Evolutionary conservation across 2,329 filamentous ascomycete species (phyloP).

Genomic region (Chaetomium globosum): DNA sequence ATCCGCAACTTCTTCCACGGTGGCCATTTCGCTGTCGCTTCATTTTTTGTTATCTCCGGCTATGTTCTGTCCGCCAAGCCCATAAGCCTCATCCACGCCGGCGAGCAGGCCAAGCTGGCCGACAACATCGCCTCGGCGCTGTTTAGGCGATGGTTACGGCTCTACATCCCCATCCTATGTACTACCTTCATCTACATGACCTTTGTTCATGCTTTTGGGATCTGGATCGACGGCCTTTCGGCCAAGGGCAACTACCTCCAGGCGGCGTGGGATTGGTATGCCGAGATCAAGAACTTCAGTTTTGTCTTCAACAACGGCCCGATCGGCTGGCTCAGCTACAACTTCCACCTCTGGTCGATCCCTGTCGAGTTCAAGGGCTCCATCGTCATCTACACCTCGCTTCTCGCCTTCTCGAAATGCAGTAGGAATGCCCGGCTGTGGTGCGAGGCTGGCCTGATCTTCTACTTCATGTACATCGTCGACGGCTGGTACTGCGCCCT

Average conservation of each 20-base stretch:
- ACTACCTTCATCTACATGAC: constrained; percentile 57
- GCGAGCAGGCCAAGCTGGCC: constrained; percentile 47
- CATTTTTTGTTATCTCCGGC: constrained; percentile 61
- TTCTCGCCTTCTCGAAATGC: constrained; percentile 60
- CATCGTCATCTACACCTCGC: constrained; percentile 61
- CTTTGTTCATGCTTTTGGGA: constrained; percentile 54
- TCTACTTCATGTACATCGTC: constrained; percentile 67
- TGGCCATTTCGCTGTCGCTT: constrained; percentile 61
- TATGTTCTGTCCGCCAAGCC: constrained; percentile 59
- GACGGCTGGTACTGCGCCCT: constrained; percentile 64
- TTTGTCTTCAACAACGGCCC: constrained; percentile 59
- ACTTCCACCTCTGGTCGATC: constrained; percentile 63
- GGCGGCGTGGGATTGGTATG: constrained; percentile 53
- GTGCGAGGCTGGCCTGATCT: constrained; percentile 56
- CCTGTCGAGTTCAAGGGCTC: constrained; percentile 65
- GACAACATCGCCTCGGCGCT: constrained; percentile 50
- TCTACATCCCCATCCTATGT: constrained; percentile 53
- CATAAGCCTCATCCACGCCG: constrained; percentile 49
- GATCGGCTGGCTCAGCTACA: constrained; percentile 60
- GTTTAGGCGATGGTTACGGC: constrained; percentile 51
- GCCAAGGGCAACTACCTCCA: constrained; percentile 46
- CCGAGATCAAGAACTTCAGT: constrained; percentile 67
- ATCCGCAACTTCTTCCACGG: constrained; percentile 64
- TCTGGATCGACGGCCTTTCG: constrained; percentile 46
- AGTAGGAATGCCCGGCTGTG: constrained; percentile 56